Evolutionary conservation across 2,329 filamentous ascomycete species (phyloP), one percentile per base, ranked within the genome.

Genomic region (Phoma sp.): DNA sequence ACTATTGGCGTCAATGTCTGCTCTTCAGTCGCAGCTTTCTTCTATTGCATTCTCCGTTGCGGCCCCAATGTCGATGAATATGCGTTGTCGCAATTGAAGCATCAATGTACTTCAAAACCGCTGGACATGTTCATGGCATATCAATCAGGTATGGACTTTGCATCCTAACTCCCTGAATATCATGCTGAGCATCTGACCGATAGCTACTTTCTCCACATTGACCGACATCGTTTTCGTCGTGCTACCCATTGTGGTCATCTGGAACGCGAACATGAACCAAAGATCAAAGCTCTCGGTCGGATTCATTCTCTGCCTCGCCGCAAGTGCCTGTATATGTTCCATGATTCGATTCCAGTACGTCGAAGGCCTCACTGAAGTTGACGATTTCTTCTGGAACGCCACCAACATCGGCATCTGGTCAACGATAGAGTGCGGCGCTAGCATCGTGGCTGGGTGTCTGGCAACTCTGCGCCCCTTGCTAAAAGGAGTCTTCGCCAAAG

Each of bases 41-140:
- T 84, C 62, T 76, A 83, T 52, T 68, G 78, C 45, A 69, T 82
- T 10, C 78, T 85, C 41, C 78, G 84, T 67, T 86, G 83, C 63
- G 71, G 72, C 2, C 14, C 63, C 0, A 55, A 70, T 24, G 49
- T 72, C 8, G 58, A 70, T 10, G 13, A 59, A 10, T 75, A 74
- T 32, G 64, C 65, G 0, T 44, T 75, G 3, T 62, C 69, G 24
- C 76, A 71, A 8, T 46, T 72, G 0, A 45, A 69, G 10, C 70
- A 76, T 7, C 59, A 70, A 13, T 83, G 81, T 53, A 68, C 80
- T 27, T 59, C 71, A n/a, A 67, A 71, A 9, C 66, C 75, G 4
- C 68, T 82, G 44, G 77, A 88, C 42, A 80, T 83, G 47, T 78
- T 74, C 50, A 75, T 86, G 36, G 81, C 79, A 13, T 83, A 83